A percentile compares a stretch with the other conserved stretches of the same genome.
Conservation (phyloP, 441 rosid genomes). For the Syzygium syzygioides region DNA sequence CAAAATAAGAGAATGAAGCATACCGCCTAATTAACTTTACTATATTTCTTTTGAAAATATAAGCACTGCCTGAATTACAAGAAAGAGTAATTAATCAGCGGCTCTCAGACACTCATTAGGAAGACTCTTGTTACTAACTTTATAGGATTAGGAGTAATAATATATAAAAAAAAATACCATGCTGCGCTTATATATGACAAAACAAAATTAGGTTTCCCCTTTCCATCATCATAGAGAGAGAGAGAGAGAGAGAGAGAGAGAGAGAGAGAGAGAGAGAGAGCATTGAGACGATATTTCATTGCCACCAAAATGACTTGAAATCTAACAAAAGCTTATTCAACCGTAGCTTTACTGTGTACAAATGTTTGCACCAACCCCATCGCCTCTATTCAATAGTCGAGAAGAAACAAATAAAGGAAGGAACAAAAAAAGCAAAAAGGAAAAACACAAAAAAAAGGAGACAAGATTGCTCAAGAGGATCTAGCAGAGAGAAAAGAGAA, state of each 20-base stretch:
- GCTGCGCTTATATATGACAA: neutral
- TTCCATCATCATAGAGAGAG: neutral
- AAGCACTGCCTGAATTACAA: neutral
- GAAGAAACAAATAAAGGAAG: neutral
- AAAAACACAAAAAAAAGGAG: neutral
- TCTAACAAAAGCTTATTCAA: neutral
- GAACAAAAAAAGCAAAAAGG: neutral
- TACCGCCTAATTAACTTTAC: neutral
- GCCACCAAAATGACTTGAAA: neutral
- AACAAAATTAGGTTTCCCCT: neutral
- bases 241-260: neutral
- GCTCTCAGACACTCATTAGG: neutral
- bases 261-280: conserved; percentile 2
- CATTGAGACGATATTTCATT: conserved; percentile 12
- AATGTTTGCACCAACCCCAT: neutral
- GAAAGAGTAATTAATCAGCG: neutral
- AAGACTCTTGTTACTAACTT: neutral
- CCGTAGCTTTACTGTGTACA: neutral
- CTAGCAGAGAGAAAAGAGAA: neutral
- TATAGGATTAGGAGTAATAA: neutral
- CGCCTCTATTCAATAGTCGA: neutral
- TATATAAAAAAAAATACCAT: neutral
- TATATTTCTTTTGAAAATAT: neutral
- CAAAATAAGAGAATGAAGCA: neutral
- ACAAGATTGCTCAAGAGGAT: neutral